phyloP scores from a whole-genome alignment of 352 stramenopile genomes.

The Phytopythium mirpurense region DNA sequence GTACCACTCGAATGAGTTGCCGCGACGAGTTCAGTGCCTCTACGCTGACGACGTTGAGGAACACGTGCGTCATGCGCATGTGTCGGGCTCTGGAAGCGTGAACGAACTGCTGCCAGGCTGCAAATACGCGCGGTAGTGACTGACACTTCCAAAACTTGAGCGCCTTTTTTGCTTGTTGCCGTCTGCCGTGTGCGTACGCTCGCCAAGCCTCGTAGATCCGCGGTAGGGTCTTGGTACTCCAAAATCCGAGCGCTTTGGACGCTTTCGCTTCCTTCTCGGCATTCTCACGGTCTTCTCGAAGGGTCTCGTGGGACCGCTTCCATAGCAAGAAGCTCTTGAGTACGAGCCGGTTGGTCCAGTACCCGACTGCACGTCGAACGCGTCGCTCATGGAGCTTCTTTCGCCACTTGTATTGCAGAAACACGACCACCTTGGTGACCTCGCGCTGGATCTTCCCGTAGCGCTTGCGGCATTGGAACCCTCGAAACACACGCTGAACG shows the following conservation, averaged over 20 bases:
- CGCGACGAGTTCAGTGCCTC: constrained; percentile 65
- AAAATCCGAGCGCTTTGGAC: constrained; percentile 56
- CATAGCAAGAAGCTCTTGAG: constrained; percentile 52
- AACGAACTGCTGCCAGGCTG: constrained; percentile 34
- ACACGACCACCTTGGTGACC: constrained; percentile 31
- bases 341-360: constrained; percentile 52
- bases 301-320: constrained; percentile 24
- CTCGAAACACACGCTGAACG: constrained; percentile 53
- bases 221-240: constrained; percentile 42
- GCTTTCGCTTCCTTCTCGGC: constrained; percentile 23
- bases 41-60: constrained; percentile 53
- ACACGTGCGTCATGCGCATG: constrained; percentile 44
- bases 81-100: constrained; percentile 23
- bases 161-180: constrained; percentile 43
- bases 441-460: constrained; percentile 35
- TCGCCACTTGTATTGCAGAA: constrained; percentile 60
- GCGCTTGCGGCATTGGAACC: constrained; percentile 28
- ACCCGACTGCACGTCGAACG: constrained; percentile 41
- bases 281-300: constrained; percentile 17
- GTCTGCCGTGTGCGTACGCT: constrained; percentile 28
- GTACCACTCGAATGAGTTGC: constrained; percentile 20
- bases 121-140: constrained; percentile 49
- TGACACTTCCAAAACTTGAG: constrained; percentile 68
- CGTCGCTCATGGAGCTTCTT: constrained; percentile 36
- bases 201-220: constrained; percentile 47